Evolutionary conservation across 306 rosid genomes (phyloP).

Genomic region (Vigna unguiculata): DNA sequence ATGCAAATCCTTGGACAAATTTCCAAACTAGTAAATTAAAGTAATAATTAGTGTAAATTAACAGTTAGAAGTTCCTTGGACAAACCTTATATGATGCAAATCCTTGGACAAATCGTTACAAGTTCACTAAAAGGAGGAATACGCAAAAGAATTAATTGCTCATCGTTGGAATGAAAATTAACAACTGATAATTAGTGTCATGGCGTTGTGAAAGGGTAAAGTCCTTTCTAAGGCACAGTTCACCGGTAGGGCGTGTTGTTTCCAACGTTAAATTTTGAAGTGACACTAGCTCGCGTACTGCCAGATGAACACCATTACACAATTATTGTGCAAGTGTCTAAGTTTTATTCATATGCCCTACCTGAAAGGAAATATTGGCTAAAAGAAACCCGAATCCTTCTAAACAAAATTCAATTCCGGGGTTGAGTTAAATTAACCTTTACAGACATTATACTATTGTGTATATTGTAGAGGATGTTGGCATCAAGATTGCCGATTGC

Average conservation of each 20-base stretch:
- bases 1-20: background rate
- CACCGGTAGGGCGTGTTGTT: background rate
- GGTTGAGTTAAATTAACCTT: constrained; percentile 27
- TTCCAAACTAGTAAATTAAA: too few relatives aligned
- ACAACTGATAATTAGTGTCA: background rate
- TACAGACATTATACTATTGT: constrained; percentile 33
- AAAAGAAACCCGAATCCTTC: constrained; percentile 28
- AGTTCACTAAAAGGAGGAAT: too few relatives aligned
- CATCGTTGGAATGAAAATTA: too few relatives aligned
- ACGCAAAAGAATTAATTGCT: too few relatives aligned
- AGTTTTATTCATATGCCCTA: constrained; percentile 16
- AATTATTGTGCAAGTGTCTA: background rate
- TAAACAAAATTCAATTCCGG: constrained; percentile 36
- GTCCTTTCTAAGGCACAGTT: background rate
- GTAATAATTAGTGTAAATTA: too few relatives aligned
- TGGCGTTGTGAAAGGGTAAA: background rate
- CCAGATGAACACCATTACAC: background rate
- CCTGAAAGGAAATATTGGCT: constrained; percentile 27
- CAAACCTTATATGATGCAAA: too few relatives aligned
- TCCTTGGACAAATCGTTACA: too few relatives aligned
- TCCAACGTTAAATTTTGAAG: background rate
- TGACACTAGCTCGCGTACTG: background rate
- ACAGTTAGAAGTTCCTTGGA: too few relatives aligned
- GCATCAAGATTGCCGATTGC: constrained; percentile 14
- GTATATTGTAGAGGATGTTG: constrained; percentile 18